Conservation (phyloP, 768 basidiomycete species). For the Rhizopogon vinicolor region DNA sequence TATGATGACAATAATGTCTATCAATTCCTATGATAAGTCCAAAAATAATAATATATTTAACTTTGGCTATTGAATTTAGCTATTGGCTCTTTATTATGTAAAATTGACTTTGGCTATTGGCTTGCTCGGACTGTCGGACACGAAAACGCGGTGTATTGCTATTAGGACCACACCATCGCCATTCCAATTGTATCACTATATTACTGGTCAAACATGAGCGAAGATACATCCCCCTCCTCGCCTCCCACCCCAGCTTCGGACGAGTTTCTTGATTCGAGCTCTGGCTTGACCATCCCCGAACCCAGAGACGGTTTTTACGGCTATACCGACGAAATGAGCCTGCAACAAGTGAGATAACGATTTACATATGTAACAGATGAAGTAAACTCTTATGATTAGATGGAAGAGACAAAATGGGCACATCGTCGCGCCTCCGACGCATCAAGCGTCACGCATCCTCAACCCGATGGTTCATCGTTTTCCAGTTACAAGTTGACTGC, state of each 20-base stretch:
- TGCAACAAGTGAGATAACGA: constrained; percentile 57
- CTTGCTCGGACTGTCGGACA: too few relatives aligned
- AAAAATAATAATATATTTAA: constrained; percentile 1
- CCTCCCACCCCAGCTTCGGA: background rate
- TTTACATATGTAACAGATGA: background rate
- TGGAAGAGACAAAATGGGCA: constrained; percentile 69
- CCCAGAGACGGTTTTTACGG: constrained; percentile 73
- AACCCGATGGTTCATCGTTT: constrained; percentile 25
- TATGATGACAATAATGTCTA: constrained; percentile 8
- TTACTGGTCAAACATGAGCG: constrained; percentile 1
- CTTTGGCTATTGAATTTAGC: background rate
- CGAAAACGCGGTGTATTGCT: too few relatives aligned
- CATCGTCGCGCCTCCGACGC: constrained; percentile 61
- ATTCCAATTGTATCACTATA: background rate
- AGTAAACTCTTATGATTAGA: constrained; percentile 35
- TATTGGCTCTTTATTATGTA: too few relatives aligned
- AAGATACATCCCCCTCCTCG: background rate
- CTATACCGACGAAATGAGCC: constrained; percentile 73
- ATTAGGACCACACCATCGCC: background rate
- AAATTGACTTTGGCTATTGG: too few relatives aligned
- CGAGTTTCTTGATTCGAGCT: constrained; percentile 11
- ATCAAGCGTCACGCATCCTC: constrained; percentile 8
- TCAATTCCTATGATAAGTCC: background rate
- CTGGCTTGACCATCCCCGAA: constrained; percentile 38
- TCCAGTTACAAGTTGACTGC: constrained; percentile 35